Conservation (phyloP, 768 basidiomycete species). For the Serendipita sp. region DNA sequence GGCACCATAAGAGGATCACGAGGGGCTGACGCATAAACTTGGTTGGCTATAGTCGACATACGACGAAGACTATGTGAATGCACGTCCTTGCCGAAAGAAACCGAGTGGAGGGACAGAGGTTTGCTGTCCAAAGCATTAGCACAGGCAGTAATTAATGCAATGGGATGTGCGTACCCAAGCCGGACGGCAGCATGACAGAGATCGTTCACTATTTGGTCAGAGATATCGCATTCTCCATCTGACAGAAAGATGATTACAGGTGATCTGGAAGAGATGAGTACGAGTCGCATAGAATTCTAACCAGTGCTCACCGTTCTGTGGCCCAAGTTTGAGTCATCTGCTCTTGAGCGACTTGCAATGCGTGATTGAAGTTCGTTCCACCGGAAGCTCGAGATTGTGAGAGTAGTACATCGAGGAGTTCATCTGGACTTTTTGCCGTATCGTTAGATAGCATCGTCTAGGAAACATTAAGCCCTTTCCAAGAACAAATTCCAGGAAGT, state of each 20-base stretch:
- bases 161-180: slow-evolving; percentile 25
- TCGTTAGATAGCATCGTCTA: slow-evolving; percentile 28
- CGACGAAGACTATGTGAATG: slow-evolving; percentile 22
- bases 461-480: background rate
- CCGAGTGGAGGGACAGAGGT: slow-evolving; percentile 41
- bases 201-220: slow-evolving; percentile 25
- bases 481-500: background rate
- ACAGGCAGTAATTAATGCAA: too few species aligned
- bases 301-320: slow-evolving; percentile 27
- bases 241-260: slow-evolving; percentile 44
- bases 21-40: slow-evolving; percentile 31
- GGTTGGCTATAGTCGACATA: slow-evolving; percentile 37
- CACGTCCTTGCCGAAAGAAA: slow-evolving; percentile 33
- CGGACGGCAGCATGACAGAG: slow-evolving; percentile 28
- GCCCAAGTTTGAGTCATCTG: slow-evolving; percentile 36
- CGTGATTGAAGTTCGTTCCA: slow-evolving; percentile 31
- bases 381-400: slow-evolving; percentile 15
- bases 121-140: slow-evolving; percentile 24
- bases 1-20: slow-evolving; percentile 24
- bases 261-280: slow-evolving; percentile 19
- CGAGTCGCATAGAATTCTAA: background rate
- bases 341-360: slow-evolving; percentile 23
- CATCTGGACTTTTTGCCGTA: slow-evolving; percentile 28
- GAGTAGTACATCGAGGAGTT: slow-evolving; percentile 28
- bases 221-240: slow-evolving; percentile 33